Evolutionary conservation across 352 stramenopile species (phyloP).

Genomic region (Globisporangium mamillatum): DNA sequence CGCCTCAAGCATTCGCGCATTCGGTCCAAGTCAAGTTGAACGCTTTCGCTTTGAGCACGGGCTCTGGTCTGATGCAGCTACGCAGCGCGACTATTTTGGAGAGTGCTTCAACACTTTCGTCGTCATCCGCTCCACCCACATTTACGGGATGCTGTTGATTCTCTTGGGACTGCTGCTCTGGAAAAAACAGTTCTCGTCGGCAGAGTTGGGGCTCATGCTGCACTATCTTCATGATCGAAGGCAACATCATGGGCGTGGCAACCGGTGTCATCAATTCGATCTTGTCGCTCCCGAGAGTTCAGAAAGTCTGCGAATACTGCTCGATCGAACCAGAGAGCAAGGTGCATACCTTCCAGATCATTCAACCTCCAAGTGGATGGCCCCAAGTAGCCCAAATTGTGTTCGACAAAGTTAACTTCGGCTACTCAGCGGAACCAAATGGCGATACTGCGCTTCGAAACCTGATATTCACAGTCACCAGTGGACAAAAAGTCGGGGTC

Average conservation of each 20-base stretch:
- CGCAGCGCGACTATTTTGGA: too few species aligned
- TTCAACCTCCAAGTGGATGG: slow-evolving; percentile 18
- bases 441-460: slow-evolving; percentile 28
- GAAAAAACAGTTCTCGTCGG: neutral
- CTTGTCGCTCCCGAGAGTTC: neutral
- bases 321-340: neutral
- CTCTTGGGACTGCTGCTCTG: too few species aligned
- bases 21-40: slow-evolving; percentile 4
- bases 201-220: neutral
- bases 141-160: too few species aligned
- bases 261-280: neutral
- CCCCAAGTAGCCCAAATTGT: slow-evolving; percentile 30
- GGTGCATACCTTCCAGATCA: neutral
- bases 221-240: slow-evolving; percentile 6
- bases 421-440: slow-evolving; percentile 20
- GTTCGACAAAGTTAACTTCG: slow-evolving; percentile 36
- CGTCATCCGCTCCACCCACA: too few species aligned
- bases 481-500: slow-evolving; percentile 49
- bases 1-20: neutral
- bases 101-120: too few species aligned
- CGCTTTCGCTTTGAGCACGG: neutral
- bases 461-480: slow-evolving; percentile 33
- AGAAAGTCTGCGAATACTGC: neutral
- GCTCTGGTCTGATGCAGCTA: too few species aligned
- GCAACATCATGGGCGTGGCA: neutral